phyloP scores from a whole-genome alignment of 2,329 filamentous ascomycete genomes.

The Aspergillus ochraceus region DNA sequence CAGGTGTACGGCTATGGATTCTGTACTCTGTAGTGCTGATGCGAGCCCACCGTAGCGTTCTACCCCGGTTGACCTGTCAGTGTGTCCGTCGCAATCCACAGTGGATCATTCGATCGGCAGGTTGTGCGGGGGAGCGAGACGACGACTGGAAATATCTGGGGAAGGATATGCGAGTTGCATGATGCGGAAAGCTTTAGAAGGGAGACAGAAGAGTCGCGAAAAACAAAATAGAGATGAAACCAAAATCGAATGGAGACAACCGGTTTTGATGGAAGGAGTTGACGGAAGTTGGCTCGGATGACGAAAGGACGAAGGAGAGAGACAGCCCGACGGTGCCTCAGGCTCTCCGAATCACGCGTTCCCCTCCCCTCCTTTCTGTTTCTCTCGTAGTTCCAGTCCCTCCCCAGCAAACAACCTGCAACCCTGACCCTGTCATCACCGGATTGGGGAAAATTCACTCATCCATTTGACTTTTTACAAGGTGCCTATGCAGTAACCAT shows the following conservation, averaged over 20 bases:
- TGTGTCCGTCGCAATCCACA: constrained; percentile 8
- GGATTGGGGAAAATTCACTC: not conserved
- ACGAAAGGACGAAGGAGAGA: not conserved
- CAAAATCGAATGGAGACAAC: not conserved
- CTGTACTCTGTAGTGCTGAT: not conserved
- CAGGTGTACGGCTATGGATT: not conserved
- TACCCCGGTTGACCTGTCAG: constrained; percentile 2
- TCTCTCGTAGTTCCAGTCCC: no score
- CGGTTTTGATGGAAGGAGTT: not conserved
- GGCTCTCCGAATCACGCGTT: not conserved
- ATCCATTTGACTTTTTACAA: not conserved
- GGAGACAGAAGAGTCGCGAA: not conserved
- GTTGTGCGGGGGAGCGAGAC: constrained; percentile 8
- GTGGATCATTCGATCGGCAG: constrained; percentile 17
- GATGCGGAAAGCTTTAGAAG: not conserved
- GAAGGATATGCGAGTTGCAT: constrained; percentile 4
- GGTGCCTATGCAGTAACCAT: not conserved
- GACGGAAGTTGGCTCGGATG: not conserved
- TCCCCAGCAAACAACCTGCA: no score
- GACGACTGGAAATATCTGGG: constrained; percentile 11
- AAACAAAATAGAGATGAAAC: not conserved
- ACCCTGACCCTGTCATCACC: no score
- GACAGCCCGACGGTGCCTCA: not conserved
- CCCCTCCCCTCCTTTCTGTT: not conserved
- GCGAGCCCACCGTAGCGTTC: constrained; percentile 3